Evolutionary conservation across 2,329 filamentous ascomycete genomes (phyloP), one percentile per base, ranked within the genome.

Genomic region (Gyromitra esculenta): DNA sequence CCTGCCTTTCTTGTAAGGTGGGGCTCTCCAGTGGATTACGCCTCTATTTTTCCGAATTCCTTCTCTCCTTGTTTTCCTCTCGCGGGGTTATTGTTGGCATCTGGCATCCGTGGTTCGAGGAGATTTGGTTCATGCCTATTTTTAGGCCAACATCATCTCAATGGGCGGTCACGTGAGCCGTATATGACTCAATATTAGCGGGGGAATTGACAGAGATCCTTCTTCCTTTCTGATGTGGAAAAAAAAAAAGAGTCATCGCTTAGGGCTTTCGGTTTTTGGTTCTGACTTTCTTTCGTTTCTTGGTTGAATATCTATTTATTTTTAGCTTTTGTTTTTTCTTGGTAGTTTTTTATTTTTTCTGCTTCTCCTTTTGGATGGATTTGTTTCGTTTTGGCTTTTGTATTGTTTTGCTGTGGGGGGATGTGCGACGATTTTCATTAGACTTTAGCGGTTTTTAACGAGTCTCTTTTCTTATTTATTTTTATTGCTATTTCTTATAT

Each of bases 81-180:
- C 18, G 72, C 41, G 41, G 66, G 59, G 11, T 31, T 70, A 57
- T 70, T 59, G 60, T 63, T 52, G 25, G 57, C 63, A 45, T 71
- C 59, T 31, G 43, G 65, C 41, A 35, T 21, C 25, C 65, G 66
- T 75, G 72, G 59, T 65, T 75, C 72, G 72, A 75, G 72, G 72
- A 75, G 72, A 75, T 54, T 54, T 45, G 25, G 64, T 59, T 54
- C 56, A 15, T 31, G 62, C 57, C 72, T 75, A 75, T 75, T 71
- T 75, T 75, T 75, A 71, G 72, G 72, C 45, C 45, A 63, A 64
- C 68, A 43, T 71, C 68, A 35, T 71, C 68, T 71, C 68, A 71
- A 64, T 71, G 68, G 68, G 68, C 68, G 68, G 57, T 71, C 68
- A 71, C 68, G 68, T 71, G 68, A 56, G 57, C 45, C 56, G 18